These are phyloP conservation scores for Cryptococcus sp. DNA, from an alignment of 1,284 basidiomycete genomes.

Conservation along the genomic window DNA sequence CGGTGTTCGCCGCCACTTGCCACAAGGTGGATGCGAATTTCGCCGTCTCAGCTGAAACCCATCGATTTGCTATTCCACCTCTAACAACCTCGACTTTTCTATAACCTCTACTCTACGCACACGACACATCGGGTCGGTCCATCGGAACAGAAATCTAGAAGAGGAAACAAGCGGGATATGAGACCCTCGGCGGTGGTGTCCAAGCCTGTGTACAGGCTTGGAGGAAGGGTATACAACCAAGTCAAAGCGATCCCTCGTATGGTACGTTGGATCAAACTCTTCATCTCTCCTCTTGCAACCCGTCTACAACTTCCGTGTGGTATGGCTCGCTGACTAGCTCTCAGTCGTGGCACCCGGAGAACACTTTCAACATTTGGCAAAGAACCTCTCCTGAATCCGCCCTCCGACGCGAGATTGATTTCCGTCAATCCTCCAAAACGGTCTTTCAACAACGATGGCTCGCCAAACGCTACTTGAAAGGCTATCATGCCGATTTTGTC, in stretches of 20 bases:
- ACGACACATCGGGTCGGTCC: too few relatives aligned
- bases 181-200: background rate
- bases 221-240: background rate
- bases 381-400: slow-evolving; percentile 54
- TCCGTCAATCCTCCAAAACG: slow-evolving; percentile 58
- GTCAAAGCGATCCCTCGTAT: background rate
- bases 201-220: background rate
- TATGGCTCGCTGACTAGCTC: background rate
- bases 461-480: slow-evolving; percentile 82
- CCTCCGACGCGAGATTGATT: slow-evolving; percentile 52
- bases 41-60: too few relatives aligned
- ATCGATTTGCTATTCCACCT: too few relatives aligned
- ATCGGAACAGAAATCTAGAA: too few relatives aligned
- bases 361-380: slow-evolving; percentile 72
- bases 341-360: slow-evolving; percentile 60
- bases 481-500: slow-evolving; percentile 94
- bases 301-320: too few relatives aligned
- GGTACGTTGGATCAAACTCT: too few relatives aligned
- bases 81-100: too few relatives aligned
- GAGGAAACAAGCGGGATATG: background rate
- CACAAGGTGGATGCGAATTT: too few relatives aligned
- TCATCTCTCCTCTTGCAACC: too few relatives aligned
- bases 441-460: slow-evolving; percentile 92
- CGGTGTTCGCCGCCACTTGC: too few relatives aligned
- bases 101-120: too few relatives aligned